Evolutionary conservation across 768 basidiomycete species (phyloP), one percentile per base, ranked within the genome.

Genomic region (Kwoniella europaea): DNA sequence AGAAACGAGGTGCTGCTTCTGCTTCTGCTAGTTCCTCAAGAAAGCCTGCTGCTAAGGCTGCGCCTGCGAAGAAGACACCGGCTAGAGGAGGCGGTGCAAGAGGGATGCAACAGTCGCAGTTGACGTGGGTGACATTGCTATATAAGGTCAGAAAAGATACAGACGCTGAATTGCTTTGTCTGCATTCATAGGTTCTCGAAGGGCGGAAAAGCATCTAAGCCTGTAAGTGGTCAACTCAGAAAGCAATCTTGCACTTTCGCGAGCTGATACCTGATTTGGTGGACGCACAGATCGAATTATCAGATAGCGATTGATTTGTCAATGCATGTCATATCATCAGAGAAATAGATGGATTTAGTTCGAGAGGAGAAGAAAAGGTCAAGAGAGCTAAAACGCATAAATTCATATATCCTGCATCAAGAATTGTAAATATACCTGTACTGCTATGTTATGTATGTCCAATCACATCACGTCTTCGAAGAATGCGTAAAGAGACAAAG

Each of bases 31-130:
- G 54, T 10, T 81, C 86, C 9, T 83, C 85, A 7, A 86, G 88
- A 83, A 91, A 89, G 77, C 84, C 88, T 2, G 84, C 89, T 3
- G 85, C 88, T 1, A 87, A 86, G 77, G 88, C 68, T n/a, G 16
- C 85, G 10, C 74, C 86, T 62, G 69, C 86, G 52, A 85, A 59
- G 78, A 72, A 68, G 43, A 46, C 52, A 18, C 65, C 67, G 13
- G 70, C 63, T 0, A 52, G 42, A 54, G 22, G 66, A 10, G 24
- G 24, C 62, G 63, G 69, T 62, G 62, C 59, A 24, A 67, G 50
- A 50, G 67, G 54, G 7, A 54, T 57, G 63, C 44, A 68, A 44
- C 73, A 74, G 29, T 65, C 69, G 10, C 73, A 74, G 42, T 52
- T 74, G 18, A 64, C 65, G 68, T 70, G 35, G n/a, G n/a, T n/a